Evolutionary conservation across 768 basidiomycete species (phyloP), one percentile per base, ranked within the genome.

Genomic region (Clathrus columnatus): DNA sequence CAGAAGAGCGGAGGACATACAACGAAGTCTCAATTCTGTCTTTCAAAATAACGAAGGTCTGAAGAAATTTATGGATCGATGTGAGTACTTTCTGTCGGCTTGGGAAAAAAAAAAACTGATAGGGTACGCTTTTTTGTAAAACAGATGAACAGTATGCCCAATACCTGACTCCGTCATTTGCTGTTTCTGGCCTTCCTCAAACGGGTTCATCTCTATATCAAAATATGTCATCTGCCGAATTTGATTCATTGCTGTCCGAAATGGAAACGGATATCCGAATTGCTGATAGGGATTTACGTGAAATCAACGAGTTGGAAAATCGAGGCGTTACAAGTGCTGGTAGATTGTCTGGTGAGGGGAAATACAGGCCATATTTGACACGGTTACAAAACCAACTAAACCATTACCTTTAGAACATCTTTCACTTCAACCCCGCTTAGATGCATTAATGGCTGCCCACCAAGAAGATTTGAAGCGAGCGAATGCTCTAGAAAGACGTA

Each of bases 251-350:
- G 54, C 68, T 91, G 8, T 68, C 75, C 0, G 89, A 92, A 63
- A 86, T 91, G 82, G 90, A 91, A 60, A 78, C 82, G 4, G 90
- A 92, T 50, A 81, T 91, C 50, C 87, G 89, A 27, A 79, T 82
- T 28, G 89, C 87, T 8, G 90, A 91, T 61, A 79, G 85, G 7
- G 87, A 90, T 61, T 79, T 91, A 76, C 78, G 77, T 32, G 89
- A 91, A 64, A 87, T 92, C 28, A 82, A 83, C 56, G 67, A 73
- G 14, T 68, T 91, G 46, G 83, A 86, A 61, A 76, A 77, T 62
- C 85, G 81, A 59, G 87, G 86, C 29, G 82, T 87, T 7, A 75
- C 81, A 4, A 78, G 79, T 5, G 84, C 87, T 0, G 88, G 89
- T 4, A 85, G 82, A 59, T 78, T 91, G 1, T 70, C 74, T 50